A percentile compares a stretch with the other conserved stretches of the same genome.
Evolutionary conservation across 495 filamentous ascomycete genomes (phyloP).

Genomic region (Trichoderma gamsii): DNA sequence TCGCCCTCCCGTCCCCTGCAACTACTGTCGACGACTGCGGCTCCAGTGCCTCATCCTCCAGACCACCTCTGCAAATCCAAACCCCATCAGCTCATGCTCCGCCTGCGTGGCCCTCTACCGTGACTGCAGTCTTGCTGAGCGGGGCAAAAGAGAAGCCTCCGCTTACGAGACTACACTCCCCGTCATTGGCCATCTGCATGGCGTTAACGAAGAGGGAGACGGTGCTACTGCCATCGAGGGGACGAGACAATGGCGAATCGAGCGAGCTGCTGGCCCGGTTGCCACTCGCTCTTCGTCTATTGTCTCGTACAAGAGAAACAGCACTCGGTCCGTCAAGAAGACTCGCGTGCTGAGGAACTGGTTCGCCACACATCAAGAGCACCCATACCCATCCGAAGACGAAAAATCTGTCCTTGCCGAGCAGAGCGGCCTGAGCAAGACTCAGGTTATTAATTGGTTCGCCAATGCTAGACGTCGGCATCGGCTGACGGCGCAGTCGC

Average conservation of each 20-base stretch:
- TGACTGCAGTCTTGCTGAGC: conserved; percentile 29
- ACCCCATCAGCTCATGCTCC: conserved; percentile 26
- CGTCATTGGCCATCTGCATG: conserved; percentile 27
- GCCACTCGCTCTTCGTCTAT: conserved; percentile 7
- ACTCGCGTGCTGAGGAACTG: conserved; percentile 63
- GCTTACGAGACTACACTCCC: conserved; percentile 42
- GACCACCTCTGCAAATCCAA: conserved; percentile 41
- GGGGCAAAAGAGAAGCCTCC: conserved; percentile 39
- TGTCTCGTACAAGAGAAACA: conserved; percentile 20
- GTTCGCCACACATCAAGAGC: conserved; percentile 66
- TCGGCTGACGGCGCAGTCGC: conserved; percentile 52
- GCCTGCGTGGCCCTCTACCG: conserved; percentile 24
- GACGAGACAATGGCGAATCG: conserved; percentile 17
- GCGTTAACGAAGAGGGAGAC: conserved; percentile 19
- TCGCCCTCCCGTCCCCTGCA: conserved; percentile 36
- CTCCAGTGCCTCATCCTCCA: conserved; percentile 43
- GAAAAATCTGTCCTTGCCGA: conserved; percentile 68
- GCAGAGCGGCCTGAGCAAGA: conserved; percentile 65
- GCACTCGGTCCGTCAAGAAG: conserved; percentile 21
- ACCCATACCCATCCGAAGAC: conserved; percentile 77
- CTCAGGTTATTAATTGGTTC: conserved; percentile 79
- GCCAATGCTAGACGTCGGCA: conserved; percentile 75
- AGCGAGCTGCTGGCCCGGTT: not conserved
- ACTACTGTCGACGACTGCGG: conserved; percentile 37
- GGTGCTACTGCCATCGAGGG: conserved; percentile 18